Evolutionary conservation across 805 yeast species (phyloP).

Genomic region (Ogataea pilisensis): DNA sequence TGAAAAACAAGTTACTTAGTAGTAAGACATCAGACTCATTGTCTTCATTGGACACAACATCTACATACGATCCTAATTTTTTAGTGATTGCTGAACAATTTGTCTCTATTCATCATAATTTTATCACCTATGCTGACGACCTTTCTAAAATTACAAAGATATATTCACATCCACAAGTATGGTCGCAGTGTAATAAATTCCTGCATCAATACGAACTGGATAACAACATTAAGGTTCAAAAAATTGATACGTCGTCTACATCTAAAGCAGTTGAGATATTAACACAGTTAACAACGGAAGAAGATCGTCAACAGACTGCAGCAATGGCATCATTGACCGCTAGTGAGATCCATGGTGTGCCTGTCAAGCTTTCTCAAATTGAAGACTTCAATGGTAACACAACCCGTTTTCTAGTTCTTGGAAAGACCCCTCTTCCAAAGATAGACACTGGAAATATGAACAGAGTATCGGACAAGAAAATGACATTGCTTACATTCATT

Average conservation of each 20-base stretch:
- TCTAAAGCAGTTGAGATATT: constrained; percentile 79
- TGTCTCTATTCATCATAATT: constrained; percentile 77
- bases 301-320: constrained; percentile 41
- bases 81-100: constrained; percentile 71
- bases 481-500: constrained; percentile 63
- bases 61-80: constrained; percentile 33
- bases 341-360: constrained; percentile 53
- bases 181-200: constrained; percentile 85
- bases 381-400: constrained; percentile 77
- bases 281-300: constrained; percentile 28
- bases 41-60: constrained; percentile 10
- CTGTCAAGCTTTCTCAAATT: constrained; percentile 50
- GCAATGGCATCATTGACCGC: constrained; percentile 76
- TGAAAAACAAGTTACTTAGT: constrained; percentile 9
- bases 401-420: constrained; percentile 76
- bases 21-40: constrained; percentile 6
- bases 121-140: constrained; percentile 46
- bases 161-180: constrained; percentile 95
- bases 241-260: constrained; percentile 72
- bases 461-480: constrained; percentile 18
- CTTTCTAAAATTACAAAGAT: constrained; percentile 48
- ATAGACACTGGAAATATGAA: constrained; percentile 1
- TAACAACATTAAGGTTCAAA: constrained; percentile 34
- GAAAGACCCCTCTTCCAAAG: constrained; percentile 30
- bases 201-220: constrained; percentile 34